A percentile compares a stretch with the other conserved stretches of the same genome.
Conservation (phyloP, 805 yeast species). For the Ogataea methanolica region DNA sequence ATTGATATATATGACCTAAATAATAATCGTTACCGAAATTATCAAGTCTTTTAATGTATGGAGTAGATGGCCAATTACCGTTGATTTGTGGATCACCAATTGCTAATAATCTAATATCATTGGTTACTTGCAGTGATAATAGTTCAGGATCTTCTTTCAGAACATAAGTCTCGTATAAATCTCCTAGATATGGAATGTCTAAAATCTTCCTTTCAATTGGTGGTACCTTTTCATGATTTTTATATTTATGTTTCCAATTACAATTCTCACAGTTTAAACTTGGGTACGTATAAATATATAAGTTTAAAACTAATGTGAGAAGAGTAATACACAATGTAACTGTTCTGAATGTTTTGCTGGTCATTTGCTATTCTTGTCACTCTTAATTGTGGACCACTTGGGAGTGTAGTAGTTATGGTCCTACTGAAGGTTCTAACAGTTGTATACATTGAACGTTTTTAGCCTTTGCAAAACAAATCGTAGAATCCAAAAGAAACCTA, state of each 20-base stretch:
- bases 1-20: slow-evolving; percentile 74
- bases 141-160: slow-evolving; percentile 15
- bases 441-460: too few relatives aligned
- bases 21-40: slow-evolving; percentile 87
- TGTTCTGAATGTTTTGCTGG: slow-evolving; percentile 1
- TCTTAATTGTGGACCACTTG: too few relatives aligned
- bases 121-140: slow-evolving; percentile 5
- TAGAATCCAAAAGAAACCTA: too few relatives aligned
- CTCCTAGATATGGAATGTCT: slow-evolving; percentile 31
- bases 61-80: slow-evolving; percentile 73
- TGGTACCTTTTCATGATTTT: slow-evolving; percentile 18
- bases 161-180: slow-evolving; percentile 27
- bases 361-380: slow-evolving; percentile 1
- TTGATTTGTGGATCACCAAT: slow-evolving; percentile 98
- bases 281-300: slow-evolving; percentile 74
- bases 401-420: too few relatives aligned
- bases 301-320: slow-evolving; percentile 45
- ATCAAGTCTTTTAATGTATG: slow-evolving; percentile 71
- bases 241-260: slow-evolving; percentile 47
- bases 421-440: too few relatives aligned
- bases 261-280: slow-evolving; percentile 51
- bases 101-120: slow-evolving; percentile 59
- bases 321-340: slow-evolving; percentile 28
- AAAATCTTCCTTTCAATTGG: slow-evolving; percentile 12
- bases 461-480: too few relatives aligned